Percentiles rank a stretch among this genome's conserved stretches.
These are phyloP conservation scores for Amanita subjunquillea DNA, from an alignment of 768 basidiomycete genomes.

Conservation along the genomic window DNA sequence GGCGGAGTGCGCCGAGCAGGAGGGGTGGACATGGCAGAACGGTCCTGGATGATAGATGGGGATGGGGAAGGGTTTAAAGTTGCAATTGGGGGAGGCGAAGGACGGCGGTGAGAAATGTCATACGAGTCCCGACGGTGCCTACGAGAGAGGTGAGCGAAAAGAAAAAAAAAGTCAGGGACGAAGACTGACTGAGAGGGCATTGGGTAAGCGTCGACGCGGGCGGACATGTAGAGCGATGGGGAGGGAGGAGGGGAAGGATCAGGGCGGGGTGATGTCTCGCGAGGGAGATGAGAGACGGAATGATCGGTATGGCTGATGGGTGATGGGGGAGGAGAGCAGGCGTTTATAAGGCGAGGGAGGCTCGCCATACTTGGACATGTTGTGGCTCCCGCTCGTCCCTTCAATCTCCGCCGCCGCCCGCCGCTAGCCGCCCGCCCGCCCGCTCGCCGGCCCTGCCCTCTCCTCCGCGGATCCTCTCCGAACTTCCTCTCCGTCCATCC, in stretches of 20 bases:
- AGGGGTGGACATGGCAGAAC: slow-evolving; percentile 6
- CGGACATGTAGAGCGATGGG: not conserved
- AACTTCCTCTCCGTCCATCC: slow-evolving; percentile 23
- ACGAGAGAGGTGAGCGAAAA: slow-evolving; percentile 17
- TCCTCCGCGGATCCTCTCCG: slow-evolving; percentile 1
- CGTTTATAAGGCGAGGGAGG: slow-evolving; percentile 11
- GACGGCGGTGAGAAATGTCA: slow-evolving; percentile 8
- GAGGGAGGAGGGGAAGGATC: not conserved
- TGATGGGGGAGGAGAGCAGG: slow-evolving; percentile 13
- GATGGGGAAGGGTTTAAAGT: slow-evolving; percentile 7
- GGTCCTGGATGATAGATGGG: slow-evolving; percentile 6
- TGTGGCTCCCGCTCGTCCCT: slow-evolving; percentile 9
- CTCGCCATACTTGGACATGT: slow-evolving; percentile 19
- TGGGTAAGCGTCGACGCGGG: slow-evolving; percentile 30
- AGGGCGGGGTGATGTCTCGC: too few species aligned
- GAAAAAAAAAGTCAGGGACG: slow-evolving; percentile 6
- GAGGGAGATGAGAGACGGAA: slow-evolving; percentile 1
- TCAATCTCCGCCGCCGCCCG: slow-evolving; percentile 17
- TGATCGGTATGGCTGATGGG: slow-evolving; percentile 7
- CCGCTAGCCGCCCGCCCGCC: slow-evolving; percentile 6
- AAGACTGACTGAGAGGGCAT: slow-evolving; percentile 22
- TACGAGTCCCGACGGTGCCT: slow-evolving; percentile 20
- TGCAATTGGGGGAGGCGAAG: slow-evolving; percentile 7
- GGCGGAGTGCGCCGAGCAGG: slow-evolving; percentile 6
- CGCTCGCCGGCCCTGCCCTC: not conserved